A percentile compares a stretch with the other conserved stretches of the same genome.
These are phyloP conservation scores for Penicillium corylophilum DNA, from an alignment of 2,329 filamentous ascomycete species.

Conservation along the genomic window DNA sequence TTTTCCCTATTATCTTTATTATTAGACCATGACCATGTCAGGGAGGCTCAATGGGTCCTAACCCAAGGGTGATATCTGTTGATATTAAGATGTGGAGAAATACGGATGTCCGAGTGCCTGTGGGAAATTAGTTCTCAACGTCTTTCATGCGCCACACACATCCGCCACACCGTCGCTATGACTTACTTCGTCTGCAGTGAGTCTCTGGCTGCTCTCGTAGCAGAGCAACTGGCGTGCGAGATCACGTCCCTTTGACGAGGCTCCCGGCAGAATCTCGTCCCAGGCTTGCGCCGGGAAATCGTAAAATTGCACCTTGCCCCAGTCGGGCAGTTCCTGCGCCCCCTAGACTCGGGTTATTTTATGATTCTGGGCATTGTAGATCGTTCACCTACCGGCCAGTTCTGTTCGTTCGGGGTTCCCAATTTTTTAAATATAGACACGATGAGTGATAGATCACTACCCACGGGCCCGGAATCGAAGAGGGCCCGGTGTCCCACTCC, in stretches of 20 bases:
- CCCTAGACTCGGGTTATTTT: slow-evolving; percentile 28
- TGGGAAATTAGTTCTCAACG: slow-evolving; percentile 14
- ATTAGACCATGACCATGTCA: no score
- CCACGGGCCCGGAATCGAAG: slow-evolving; percentile 85
- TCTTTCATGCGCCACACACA: neutral
- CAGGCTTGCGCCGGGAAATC: slow-evolving; percentile 68
- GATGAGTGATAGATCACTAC: slow-evolving; percentile 87
- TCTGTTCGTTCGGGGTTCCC: slow-evolving; percentile 76
- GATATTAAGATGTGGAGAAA: slow-evolving; percentile 26
- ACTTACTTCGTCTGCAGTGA: slow-evolving; percentile 64
- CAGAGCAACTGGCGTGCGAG: slow-evolving; percentile 67
- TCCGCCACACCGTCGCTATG: neutral
- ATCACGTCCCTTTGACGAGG: slow-evolving; percentile 59
- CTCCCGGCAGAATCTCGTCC: slow-evolving; percentile 66
- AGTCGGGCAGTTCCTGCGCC: slow-evolving; percentile 67
- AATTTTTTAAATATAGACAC: slow-evolving; percentile 89
- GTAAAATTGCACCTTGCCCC: slow-evolving; percentile 80
- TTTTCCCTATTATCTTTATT: neutral
- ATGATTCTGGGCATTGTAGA: neutral
- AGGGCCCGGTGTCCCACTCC: slow-evolving; percentile 58
- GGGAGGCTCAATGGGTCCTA: neutral
- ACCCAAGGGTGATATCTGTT: neutral
- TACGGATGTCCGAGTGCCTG: slow-evolving; percentile 43
- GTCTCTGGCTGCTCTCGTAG: slow-evolving; percentile 68
- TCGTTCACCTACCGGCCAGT: slow-evolving; percentile 69